phyloP scores from a whole-genome alignment of 208 protist genomes.

The Giardia duodenalis region DNA sequence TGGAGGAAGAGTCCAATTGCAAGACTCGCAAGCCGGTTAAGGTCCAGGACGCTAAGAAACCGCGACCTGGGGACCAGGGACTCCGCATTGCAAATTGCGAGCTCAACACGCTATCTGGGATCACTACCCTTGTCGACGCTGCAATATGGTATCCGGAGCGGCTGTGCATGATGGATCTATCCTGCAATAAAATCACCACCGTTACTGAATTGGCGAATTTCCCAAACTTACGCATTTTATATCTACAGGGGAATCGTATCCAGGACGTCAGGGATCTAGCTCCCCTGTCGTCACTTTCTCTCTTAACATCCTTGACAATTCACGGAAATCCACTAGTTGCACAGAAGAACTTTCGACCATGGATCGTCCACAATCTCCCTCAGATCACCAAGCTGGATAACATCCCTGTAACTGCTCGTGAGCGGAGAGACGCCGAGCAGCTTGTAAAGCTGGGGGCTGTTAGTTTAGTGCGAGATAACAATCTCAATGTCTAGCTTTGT shows the following conservation, averaged over 20 bases:
- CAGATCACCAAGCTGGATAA: neutral
- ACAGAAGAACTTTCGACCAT: neutral
- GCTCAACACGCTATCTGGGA: neutral
- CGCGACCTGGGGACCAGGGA: neutral
- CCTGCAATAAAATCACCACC: neutral
- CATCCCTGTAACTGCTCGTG: neutral
- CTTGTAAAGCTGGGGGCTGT: neutral
- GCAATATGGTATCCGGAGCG: neutral
- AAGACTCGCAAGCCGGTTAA: neutral
- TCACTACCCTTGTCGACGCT: neutral
- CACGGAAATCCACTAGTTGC: neutral
- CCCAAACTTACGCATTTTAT: neutral
- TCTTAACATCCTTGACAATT: neutral
- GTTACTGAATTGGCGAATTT: neutral
- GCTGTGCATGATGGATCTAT: neutral
- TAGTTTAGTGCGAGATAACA: neutral
- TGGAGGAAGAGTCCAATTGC: neutral
- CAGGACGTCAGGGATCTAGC: neutral
- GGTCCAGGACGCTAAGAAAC: neutral
- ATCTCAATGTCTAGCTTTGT: no score
- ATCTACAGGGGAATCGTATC: neutral
- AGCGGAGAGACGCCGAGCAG: neutral
- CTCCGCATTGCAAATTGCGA: neutral
- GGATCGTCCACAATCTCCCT: neutral
- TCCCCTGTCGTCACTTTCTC: neutral